Evolutionary conservation across 2,329 filamentous ascomycete genomes (phyloP).

Genomic region (Calonectria henricotiae): DNA sequence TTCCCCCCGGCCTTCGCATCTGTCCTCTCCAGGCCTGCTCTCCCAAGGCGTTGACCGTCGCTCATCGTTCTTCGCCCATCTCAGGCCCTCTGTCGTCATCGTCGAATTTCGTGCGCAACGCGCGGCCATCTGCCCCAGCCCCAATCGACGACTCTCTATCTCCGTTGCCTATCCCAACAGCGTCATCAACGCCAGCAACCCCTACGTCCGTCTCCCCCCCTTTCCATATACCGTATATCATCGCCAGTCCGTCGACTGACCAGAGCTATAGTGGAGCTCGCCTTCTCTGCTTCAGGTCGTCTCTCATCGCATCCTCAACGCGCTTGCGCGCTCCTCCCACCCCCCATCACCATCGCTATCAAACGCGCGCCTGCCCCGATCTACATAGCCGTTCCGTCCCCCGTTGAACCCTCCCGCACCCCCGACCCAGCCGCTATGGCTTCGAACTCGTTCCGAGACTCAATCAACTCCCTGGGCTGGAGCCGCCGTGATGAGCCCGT

Average conservation of each 20-base stretch:
- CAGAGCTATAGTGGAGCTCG: slow-evolving; percentile 36
- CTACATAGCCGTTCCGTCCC: slow-evolving; percentile 50
- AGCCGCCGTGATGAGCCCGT: slow-evolving; percentile 87
- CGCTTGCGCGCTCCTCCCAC: slow-evolving; percentile 42
- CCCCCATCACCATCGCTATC: slow-evolving; percentile 44
- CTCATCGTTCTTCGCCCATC: slow-evolving; percentile 39
- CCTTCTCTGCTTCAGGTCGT: slow-evolving; percentile 30
- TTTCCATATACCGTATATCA: slow-evolving; percentile 45
- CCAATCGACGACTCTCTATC: slow-evolving; percentile 41
- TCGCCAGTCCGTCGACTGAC: slow-evolving; percentile 47
- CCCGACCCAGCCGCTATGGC: slow-evolving; percentile 74
- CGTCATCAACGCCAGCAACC: slow-evolving; percentile 43
- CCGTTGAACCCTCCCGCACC: slow-evolving; percentile 45
- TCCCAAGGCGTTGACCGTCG: slow-evolving; percentile 27
- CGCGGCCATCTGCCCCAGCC: slow-evolving; percentile 53
- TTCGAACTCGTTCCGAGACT: slow-evolving; percentile 91
- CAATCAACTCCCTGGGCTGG: slow-evolving; percentile 96
- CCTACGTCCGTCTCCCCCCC: slow-evolving; percentile 33
- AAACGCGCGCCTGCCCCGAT: slow-evolving; percentile 46
- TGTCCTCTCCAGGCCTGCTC: slow-evolving; percentile 39
- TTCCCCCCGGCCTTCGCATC: slow-evolving; percentile 49
- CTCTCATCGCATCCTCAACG: slow-evolving; percentile 26
- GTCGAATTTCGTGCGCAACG: slow-evolving; percentile 53
- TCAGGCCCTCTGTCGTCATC: slow-evolving; percentile 38
- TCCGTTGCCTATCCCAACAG: slow-evolving; percentile 42